Evolutionary conservation across 2,329 filamentous ascomycete species (phyloP).

Genomic region (Lasiodiplodia sp.): DNA sequence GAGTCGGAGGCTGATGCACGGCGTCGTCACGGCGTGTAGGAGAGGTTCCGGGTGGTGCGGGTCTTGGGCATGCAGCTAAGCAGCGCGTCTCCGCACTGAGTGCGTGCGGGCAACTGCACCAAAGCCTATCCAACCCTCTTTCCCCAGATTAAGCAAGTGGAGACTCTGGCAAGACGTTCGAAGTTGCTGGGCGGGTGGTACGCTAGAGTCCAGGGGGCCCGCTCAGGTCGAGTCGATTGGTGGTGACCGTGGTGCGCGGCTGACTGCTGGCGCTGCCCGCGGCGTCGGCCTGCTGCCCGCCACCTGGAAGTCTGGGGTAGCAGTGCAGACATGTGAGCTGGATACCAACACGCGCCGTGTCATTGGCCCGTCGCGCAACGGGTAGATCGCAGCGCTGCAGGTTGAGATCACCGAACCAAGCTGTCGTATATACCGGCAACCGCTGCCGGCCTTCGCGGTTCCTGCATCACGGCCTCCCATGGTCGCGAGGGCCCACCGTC

Average conservation of each 20-base stretch:
- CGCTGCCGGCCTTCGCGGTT: background rate
- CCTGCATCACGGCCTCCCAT: conserved; percentile 3
- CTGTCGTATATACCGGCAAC: background rate
- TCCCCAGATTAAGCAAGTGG: conserved; percentile 30
- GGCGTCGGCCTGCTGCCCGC: background rate
- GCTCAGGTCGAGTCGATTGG: conserved; percentile 1
- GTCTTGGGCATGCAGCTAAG: background rate
- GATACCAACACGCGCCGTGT: background rate
- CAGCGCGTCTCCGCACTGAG: conserved; percentile 11
- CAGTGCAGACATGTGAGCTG: too few species aligned
- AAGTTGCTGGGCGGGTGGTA: conserved; percentile 24
- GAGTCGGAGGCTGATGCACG: background rate
- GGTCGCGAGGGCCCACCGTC: background rate
- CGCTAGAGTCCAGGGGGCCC: conserved; percentile 12
- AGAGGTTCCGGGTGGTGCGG: background rate
- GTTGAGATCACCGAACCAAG: background rate
- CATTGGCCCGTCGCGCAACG: background rate
- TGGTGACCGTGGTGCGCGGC: background rate
- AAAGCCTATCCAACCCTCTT: conserved; percentile 22
- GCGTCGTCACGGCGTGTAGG: background rate
- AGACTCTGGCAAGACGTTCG: conserved; percentile 27
- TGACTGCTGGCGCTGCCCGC: background rate
- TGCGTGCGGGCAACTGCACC: conserved; percentile 23
- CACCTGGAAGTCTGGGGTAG: background rate
- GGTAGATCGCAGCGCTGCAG: conserved; percentile 3